Percentiles rank a stretch among this genome's conserved stretches.
Evolutionary conservation across 257 asterid species (phyloP).

Genomic region (Rauvolfia tetraphylla): DNA sequence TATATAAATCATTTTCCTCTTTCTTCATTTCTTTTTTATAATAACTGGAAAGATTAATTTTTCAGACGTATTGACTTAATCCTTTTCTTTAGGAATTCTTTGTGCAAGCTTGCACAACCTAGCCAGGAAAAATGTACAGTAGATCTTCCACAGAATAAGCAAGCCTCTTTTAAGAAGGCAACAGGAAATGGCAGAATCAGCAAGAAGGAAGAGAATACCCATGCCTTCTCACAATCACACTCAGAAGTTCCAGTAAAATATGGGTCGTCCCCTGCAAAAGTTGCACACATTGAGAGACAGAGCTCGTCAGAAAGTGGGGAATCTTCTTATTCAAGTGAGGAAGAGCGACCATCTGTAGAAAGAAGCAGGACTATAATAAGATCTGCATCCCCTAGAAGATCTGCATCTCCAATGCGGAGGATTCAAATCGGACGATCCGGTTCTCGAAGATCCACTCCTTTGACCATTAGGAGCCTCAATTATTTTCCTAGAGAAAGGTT

Average conservation of each 20-base stretch:
- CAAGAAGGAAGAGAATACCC: constrained; percentile 33
- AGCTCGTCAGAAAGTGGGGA: constrained; percentile 69
- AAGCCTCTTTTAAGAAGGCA: constrained; percentile 10
- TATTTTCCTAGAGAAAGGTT: constrained; percentile 66
- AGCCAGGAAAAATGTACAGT: constrained; percentile 27
- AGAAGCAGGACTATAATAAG: constrained; percentile 74
- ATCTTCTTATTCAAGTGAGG: constrained; percentile 76
- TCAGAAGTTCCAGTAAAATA: constrained; percentile 51
- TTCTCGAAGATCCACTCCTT: constrained; percentile 84
- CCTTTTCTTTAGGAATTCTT: constrained; percentile 54
- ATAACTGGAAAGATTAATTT: background rate
- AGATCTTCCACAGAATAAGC: constrained; percentile 27
- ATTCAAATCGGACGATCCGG: constrained; percentile 92
- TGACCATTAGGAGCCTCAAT: constrained; percentile 77
- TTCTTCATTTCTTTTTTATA: constrained; percentile 6
- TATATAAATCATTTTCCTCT: background rate
- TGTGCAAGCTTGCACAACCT: constrained; percentile 49
- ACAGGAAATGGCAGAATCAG: constrained; percentile 22
- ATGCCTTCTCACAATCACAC: constrained; percentile 23
- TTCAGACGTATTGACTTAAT: background rate
- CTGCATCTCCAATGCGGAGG: constrained; percentile 99
- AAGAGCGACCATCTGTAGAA: constrained; percentile 57
- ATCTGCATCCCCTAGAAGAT: constrained; percentile 88
- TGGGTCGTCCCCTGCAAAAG: constrained; percentile 92
- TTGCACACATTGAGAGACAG: constrained; percentile 75